Evolutionary conservation across 2,329 filamentous ascomycete genomes (phyloP).

Genomic region (Davidsoniella neocaledoniae): DNA sequence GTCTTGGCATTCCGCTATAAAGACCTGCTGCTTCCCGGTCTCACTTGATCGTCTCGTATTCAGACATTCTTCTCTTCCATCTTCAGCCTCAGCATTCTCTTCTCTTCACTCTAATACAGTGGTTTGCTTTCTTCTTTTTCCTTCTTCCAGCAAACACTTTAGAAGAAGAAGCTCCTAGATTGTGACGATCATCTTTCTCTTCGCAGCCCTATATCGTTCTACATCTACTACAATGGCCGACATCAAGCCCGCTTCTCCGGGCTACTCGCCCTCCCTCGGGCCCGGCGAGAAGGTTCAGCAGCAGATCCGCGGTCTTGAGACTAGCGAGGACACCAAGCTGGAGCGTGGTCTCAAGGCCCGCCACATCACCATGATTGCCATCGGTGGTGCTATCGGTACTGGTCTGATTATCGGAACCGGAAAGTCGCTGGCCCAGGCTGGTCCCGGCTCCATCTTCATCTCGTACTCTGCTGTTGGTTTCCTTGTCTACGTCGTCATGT

Average conservation of each 20-base stretch:
- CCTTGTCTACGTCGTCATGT: constrained; percentile 69
- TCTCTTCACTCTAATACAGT: neutral
- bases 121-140: neutral
- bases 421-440: constrained; percentile 34
- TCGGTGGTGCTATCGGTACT: constrained; percentile 59
- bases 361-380: constrained; percentile 46
- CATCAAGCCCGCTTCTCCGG: constrained; percentile 2
- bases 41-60: neutral
- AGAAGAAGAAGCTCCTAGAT: neutral
- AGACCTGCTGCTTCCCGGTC: neutral
- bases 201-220: neutral
- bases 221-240: neutral
- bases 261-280: constrained; percentile 1
- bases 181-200: neutral
- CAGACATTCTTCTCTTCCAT: too few species aligned
- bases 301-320: constrained; percentile 32
- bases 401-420: constrained; percentile 57
- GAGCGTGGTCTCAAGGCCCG: constrained; percentile 37
- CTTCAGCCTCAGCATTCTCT: too few species aligned
- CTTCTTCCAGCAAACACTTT: neutral
- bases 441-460: constrained; percentile 52
- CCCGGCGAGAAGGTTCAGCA: constrained; percentile 4
- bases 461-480: constrained; percentile 53
- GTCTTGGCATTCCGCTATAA: too few species aligned
- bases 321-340: constrained; percentile 29